Evolutionary conservation across 768 basidiomycete species (phyloP).

Genomic region (Podaxis sp.): DNA sequence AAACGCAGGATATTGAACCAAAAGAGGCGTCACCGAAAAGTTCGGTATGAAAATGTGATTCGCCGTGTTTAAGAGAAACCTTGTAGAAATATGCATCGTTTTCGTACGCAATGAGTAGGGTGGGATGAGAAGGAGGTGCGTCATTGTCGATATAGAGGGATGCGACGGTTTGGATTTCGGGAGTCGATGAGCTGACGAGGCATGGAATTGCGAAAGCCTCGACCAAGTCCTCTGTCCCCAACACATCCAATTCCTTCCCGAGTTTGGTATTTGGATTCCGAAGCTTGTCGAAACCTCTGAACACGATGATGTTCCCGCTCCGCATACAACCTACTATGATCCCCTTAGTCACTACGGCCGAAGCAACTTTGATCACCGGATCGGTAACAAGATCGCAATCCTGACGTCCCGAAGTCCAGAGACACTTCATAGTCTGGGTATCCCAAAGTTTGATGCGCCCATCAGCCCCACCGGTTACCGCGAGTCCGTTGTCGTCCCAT

Average conservation of each 20-base stretch:
- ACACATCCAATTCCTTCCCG: conserved; percentile 10
- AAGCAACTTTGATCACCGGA: conserved; percentile 48
- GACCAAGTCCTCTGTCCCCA: conserved; percentile 20
- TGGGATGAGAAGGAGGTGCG: conserved; percentile 18
- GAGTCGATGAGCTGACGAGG: conserved; percentile 23
- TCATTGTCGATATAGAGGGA: conserved; percentile 28
- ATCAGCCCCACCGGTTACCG: conserved; percentile 55
- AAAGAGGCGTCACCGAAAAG: conserved; percentile 51
- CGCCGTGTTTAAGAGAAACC: conserved; percentile 30
- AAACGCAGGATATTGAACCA: conserved; percentile 48
- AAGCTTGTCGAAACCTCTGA: conserved; percentile 39
- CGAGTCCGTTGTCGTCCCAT: conserved; percentile 44
- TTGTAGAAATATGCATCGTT: conserved; percentile 54
- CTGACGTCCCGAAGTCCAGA: conserved; percentile 59
- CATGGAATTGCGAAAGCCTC: conserved; percentile 33
- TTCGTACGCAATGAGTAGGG: conserved; percentile 51
- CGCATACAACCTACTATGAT: conserved; percentile 48
- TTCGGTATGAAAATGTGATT: conserved; percentile 29
- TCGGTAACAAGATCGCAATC: conserved; percentile 38
- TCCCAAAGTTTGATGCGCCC: conserved; percentile 78
- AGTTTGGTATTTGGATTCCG: neutral
- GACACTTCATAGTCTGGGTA: conserved; percentile 44
- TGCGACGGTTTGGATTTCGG: conserved; percentile 17
- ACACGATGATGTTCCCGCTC: conserved; percentile 59
- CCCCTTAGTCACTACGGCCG: conserved; percentile 36